phyloP scores from a whole-genome alignment of 495 filamentous ascomycete species.

The Paragyromitra xinjiangensis region DNA sequence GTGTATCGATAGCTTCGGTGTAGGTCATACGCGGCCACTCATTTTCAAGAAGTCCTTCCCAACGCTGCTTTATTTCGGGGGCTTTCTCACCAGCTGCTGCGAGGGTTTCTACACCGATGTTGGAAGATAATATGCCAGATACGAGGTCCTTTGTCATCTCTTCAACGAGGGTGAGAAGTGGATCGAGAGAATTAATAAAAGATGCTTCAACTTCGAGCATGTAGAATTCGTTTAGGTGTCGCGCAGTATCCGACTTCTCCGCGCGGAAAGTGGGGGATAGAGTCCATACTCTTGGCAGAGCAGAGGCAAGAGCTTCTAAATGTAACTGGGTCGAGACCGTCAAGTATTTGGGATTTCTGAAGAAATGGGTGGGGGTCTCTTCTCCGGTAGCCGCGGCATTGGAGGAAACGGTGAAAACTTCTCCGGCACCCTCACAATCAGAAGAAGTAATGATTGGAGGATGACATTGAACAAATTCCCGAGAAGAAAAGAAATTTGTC shows the following conservation, averaged over 20 bases:
- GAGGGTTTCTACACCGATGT: conserved; percentile 71
- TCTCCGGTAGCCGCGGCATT: conserved; percentile 51
- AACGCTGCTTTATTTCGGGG: conserved; percentile 69
- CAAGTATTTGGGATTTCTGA: conserved; percentile 89
- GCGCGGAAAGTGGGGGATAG: conserved; percentile 93
- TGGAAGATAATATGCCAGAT: conserved; percentile 65
- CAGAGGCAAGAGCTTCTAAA: conserved; percentile 88
- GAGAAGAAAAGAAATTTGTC: conserved; percentile 73
- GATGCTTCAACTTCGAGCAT: conserved; percentile 94
- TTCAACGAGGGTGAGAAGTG: conserved; percentile 82
- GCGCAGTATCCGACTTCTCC: conserved; percentile 90
- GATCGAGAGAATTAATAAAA: conserved; percentile 74
- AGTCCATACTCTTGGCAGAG: conserved; percentile 91
- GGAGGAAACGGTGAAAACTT: conserved; percentile 81
- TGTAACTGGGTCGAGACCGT: conserved; percentile 96
- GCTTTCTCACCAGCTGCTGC: conserved; percentile 22
- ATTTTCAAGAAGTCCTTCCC: conserved; percentile 70
- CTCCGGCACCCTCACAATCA: conserved; percentile 95
- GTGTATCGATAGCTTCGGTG: conserved; percentile 73
- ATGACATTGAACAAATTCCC: conserved; percentile 84
- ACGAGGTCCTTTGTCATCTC: conserved; percentile 73
- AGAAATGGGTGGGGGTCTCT: conserved; percentile 67
- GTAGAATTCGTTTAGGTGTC: conserved; percentile 97
- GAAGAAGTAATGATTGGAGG: conserved; percentile 95
- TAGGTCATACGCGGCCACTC: conserved; percentile 89